A percentile compares a stretch with the other conserved stretches of the same genome.
These are phyloP conservation scores for Alternaria novae-zelandiae DNA, from an alignment of 2,329 filamentous ascomycete species.

Conservation along the genomic window DNA sequence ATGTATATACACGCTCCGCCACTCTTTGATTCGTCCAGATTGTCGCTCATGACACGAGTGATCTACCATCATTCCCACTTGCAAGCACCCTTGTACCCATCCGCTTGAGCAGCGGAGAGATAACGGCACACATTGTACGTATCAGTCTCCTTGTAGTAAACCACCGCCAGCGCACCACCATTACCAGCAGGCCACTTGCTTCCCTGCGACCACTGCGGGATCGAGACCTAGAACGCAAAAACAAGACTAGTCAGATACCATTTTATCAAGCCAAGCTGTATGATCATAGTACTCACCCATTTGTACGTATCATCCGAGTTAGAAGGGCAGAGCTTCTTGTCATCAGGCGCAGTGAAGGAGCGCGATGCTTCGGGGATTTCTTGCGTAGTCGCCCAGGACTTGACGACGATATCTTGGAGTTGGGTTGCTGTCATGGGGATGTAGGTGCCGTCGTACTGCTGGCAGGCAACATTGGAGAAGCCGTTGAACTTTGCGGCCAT, in stretches of 20 bases:
- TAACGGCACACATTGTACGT: slow-evolving; percentile 3
- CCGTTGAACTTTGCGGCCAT: not conserved
- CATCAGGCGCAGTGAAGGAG: not conserved
- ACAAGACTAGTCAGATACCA: not conserved
- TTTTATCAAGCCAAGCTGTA: not conserved
- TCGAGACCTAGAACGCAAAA: not conserved
- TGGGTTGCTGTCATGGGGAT: not conserved
- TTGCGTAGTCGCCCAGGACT: not conserved
- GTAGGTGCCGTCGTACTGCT: not conserved
- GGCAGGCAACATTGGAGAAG: not conserved
- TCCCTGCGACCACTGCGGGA: not conserved
- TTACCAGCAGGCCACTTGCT: not conserved
- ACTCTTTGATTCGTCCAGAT: too few relatives aligned
- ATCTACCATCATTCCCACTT: too few relatives aligned
- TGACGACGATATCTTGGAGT: not conserved
- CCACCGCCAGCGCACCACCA: not conserved
- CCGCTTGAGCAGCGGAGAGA: not conserved
- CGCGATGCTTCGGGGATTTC: not conserved
- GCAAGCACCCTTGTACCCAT: not conserved
- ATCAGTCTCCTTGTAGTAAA: slow-evolving; percentile 11
- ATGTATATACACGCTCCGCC: too few relatives aligned
- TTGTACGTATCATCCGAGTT: not conserved
- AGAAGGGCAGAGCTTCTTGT: not conserved
- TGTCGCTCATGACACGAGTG: too few relatives aligned
- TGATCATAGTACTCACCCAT: not conserved